Evolutionary conservation across 2,329 filamentous ascomycete species (phyloP).

Genomic region (Pseudocercospora cruenta): DNA sequence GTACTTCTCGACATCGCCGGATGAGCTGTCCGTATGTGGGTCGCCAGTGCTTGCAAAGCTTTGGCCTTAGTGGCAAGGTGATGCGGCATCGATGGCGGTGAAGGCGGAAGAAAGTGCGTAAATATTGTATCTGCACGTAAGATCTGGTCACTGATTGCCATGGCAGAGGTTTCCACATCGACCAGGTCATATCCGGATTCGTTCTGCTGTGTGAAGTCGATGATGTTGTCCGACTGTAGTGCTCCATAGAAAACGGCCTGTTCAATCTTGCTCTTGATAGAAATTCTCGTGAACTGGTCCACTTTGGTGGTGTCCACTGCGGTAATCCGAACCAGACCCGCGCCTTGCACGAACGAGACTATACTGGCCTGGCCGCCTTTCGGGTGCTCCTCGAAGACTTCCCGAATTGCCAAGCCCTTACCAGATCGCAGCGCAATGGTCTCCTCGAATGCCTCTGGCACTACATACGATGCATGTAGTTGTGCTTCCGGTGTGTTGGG

Average conservation of each 20-base stretch:
- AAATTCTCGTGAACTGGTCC: conserved; percentile 60
- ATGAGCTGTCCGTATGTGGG: conserved; percentile 69
- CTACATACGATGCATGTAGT: conserved; percentile 67
- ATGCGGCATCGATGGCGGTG: conserved; percentile 74
- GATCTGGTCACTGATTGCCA: conserved; percentile 79
- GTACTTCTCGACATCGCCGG: conserved; percentile 66
- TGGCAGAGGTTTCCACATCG: conserved; percentile 76
- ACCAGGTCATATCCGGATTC: conserved; percentile 65
- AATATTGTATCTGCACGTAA: conserved; percentile 75
- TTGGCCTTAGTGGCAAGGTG: conserved; percentile 74
- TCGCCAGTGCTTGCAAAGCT: conserved; percentile 75
- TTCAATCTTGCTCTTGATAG: conserved; percentile 85
- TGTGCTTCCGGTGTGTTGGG: conserved; percentile 71
- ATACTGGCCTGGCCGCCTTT: conserved; percentile 41
- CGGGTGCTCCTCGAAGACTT: conserved; percentile 53
- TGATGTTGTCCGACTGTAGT: conserved; percentile 72
- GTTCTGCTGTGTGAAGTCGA: conserved; percentile 75
- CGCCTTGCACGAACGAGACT: conserved; percentile 60
- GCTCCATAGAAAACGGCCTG: conserved; percentile 93
- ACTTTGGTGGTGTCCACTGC: conserved; percentile 60
- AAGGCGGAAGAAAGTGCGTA: conserved; percentile 70
- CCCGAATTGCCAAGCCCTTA: conserved; percentile 54
- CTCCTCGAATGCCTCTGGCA: conserved; percentile 78
- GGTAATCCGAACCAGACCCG: conserved; percentile 60
- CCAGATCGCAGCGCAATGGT: conserved; percentile 73